phyloP scores from a whole-genome alignment of 179 eudicot genomes.

The Dionaea muscipula region DNA sequence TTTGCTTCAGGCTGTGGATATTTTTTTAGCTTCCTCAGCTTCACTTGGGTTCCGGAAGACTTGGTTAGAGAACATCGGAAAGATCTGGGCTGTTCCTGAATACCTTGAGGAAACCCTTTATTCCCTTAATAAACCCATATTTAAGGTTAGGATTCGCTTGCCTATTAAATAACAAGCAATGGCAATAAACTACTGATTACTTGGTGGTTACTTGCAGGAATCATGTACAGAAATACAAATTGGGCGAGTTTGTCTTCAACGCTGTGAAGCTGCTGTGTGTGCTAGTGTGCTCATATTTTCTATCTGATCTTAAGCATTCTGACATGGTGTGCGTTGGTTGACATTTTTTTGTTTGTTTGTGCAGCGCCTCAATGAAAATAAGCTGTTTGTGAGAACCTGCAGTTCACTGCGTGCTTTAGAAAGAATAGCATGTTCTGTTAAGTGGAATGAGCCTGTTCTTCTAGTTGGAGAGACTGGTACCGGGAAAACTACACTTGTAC shows the following conservation, averaged over 20 bases:
- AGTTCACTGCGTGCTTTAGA: constrained; percentile 60
- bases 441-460: constrained; percentile 80
- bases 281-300: constrained; percentile 7
- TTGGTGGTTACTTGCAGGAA: constrained; percentile 32
- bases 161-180: background rate
- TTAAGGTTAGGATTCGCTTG: constrained; percentile 36
- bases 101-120: constrained; percentile 33
- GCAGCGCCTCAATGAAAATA: constrained; percentile 33
- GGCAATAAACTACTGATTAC: constrained; percentile 1
- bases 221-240: constrained; percentile 39
- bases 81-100: constrained; percentile 45
- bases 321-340: too few species aligned
- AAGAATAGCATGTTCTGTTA: constrained; percentile 81
- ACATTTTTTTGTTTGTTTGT: background rate
- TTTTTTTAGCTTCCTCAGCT: constrained; percentile 67
- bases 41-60: constrained; percentile 33
- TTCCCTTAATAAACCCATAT: constrained; percentile 52
- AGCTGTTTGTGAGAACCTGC: constrained; percentile 65
- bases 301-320: background rate
- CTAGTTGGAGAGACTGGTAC: constrained; percentile 99
- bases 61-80: constrained; percentile 48
- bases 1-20: constrained; percentile 67
- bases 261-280: constrained; percentile 38
- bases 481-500: constrained; percentile 95
- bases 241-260: constrained; percentile 57